Evolutionary conservation across 352 stramenopile genomes (phyloP).

Genomic region (Bremia lactucae): DNA sequence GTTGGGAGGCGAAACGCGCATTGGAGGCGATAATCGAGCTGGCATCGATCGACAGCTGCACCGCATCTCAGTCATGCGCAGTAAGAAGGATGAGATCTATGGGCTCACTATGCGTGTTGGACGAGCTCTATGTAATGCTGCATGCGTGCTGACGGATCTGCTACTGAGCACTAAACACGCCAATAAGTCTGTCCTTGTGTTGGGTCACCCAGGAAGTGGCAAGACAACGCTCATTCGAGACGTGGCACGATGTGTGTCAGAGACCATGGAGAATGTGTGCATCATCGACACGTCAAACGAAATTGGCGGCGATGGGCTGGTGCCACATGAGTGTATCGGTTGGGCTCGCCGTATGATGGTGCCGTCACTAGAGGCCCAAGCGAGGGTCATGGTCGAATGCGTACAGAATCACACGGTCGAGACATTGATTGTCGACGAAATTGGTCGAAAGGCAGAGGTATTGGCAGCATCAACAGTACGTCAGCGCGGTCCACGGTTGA

Average conservation of each 20-base stretch:
- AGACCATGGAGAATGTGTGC: slow-evolving; percentile 55
- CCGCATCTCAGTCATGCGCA: slow-evolving; percentile 66
- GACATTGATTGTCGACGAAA: slow-evolving; percentile 86
- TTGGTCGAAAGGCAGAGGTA: slow-evolving; percentile 72
- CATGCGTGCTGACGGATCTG: slow-evolving; percentile 56
- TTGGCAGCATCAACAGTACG: slow-evolving; percentile 51
- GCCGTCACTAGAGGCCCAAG: slow-evolving; percentile 47
- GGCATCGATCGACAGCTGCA: slow-evolving; percentile 66
- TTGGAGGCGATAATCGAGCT: slow-evolving; percentile 71
- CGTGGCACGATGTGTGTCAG: slow-evolving; percentile 49
- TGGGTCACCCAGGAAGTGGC: slow-evolving; percentile 52
- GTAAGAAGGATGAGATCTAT: slow-evolving; percentile 42
- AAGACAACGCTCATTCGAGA: slow-evolving; percentile 85
- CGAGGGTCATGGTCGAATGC: slow-evolving; percentile 79
- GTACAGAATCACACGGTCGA: slow-evolving; percentile 86
- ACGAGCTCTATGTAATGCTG: slow-evolving; percentile 46
- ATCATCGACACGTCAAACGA: slow-evolving; percentile 89
- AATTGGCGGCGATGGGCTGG: slow-evolving; percentile 78
- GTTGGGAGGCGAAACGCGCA: slow-evolving; percentile 32
- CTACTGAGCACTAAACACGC: slow-evolving; percentile 34
- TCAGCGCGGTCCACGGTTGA: slow-evolving; percentile 67
- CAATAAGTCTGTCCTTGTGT: slow-evolving; percentile 47
- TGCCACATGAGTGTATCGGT: slow-evolving; percentile 71
- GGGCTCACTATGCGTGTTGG: slow-evolving; percentile 70
- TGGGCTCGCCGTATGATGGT: slow-evolving; percentile 78